Conservation (phyloP, 1,139 yeast genomes). For the Taphrina pruni region DNA sequence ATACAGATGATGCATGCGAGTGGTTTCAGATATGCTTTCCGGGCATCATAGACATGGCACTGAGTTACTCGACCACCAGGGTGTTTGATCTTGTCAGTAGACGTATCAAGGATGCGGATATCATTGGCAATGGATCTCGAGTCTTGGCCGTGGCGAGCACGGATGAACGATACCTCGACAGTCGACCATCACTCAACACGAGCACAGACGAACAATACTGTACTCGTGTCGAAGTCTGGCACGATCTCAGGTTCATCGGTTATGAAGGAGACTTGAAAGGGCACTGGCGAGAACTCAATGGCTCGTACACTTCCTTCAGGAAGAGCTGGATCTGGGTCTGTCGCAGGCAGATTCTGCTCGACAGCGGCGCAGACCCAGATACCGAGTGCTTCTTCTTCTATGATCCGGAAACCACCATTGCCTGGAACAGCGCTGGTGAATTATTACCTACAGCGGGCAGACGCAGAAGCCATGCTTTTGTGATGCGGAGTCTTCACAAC, state of each 20-base stretch:
- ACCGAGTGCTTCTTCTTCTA: slow-evolving; percentile 11
- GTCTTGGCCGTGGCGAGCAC: slow-evolving; percentile 6
- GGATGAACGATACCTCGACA: slow-evolving; percentile 20
- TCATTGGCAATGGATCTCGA: background rate
- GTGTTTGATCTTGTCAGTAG: background rate
- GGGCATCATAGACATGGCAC: slow-evolving; percentile 5
- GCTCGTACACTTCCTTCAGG: background rate
- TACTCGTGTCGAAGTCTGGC: slow-evolving; percentile 16
- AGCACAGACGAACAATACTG: background rate
- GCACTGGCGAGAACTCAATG: slow-evolving; percentile 16
- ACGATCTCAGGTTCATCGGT: slow-evolving; percentile 13
- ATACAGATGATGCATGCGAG: slow-evolving; percentile 3
- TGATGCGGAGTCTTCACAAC: background rate
- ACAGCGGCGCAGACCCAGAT: background rate
- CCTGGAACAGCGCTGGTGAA: slow-evolving; percentile 12
- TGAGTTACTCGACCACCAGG: slow-evolving; percentile 16
- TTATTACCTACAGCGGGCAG: background rate
- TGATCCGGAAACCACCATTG: slow-evolving; percentile 4
- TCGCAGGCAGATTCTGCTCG: background rate
- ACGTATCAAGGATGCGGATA: slow-evolving; percentile 3
- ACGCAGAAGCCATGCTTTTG: background rate
- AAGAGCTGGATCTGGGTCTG: slow-evolving; percentile 23
- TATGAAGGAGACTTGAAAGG: background rate
- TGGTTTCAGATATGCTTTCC: slow-evolving; percentile 17
- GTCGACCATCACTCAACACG: background rate